These are phyloP conservation scores for Apiospora rasikravindrae DNA, from an alignment of 2,329 filamentous ascomycete genomes.

Conservation along the genomic window DNA sequence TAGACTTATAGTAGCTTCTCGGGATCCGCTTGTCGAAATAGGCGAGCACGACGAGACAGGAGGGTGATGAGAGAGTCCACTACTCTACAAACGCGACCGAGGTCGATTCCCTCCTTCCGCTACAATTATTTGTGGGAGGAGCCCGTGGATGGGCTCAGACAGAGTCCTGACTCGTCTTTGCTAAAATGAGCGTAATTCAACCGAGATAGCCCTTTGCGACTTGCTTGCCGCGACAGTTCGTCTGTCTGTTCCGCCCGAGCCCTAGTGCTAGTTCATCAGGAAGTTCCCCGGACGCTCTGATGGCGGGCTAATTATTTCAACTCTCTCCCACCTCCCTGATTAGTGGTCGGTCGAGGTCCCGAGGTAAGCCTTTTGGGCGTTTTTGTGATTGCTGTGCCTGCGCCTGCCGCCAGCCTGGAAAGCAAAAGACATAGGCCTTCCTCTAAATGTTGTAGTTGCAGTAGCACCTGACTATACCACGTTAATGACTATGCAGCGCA, in stretches of 20 bases:
- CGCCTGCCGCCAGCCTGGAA: background rate
- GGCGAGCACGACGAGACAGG: background rate
- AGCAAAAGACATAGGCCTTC: background rate
- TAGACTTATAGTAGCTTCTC: background rate
- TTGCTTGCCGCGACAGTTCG: background rate
- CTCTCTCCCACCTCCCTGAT: background rate
- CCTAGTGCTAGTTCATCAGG: background rate
- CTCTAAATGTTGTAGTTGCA: background rate
- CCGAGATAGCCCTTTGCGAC: background rate
- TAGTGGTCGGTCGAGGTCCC: background rate
- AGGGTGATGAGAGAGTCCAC: background rate
- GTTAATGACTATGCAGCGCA: background rate
- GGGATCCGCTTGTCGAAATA: background rate
- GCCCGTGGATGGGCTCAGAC: background rate
- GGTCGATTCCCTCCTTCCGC: background rate
- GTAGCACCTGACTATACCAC: background rate
- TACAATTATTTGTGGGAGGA: background rate
- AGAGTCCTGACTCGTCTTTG: constrained; percentile 1
- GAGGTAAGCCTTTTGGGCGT: background rate
- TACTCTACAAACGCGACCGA: background rate
- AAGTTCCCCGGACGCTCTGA: constrained; percentile 13
- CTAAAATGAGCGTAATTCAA: constrained; percentile 4
- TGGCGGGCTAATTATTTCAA: background rate
- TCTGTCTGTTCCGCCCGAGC: background rate
- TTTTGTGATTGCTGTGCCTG: background rate